phyloP scores from a whole-genome alignment of 2,329 filamentous ascomycete genomes.

The Cryphonectria japonica region DNA sequence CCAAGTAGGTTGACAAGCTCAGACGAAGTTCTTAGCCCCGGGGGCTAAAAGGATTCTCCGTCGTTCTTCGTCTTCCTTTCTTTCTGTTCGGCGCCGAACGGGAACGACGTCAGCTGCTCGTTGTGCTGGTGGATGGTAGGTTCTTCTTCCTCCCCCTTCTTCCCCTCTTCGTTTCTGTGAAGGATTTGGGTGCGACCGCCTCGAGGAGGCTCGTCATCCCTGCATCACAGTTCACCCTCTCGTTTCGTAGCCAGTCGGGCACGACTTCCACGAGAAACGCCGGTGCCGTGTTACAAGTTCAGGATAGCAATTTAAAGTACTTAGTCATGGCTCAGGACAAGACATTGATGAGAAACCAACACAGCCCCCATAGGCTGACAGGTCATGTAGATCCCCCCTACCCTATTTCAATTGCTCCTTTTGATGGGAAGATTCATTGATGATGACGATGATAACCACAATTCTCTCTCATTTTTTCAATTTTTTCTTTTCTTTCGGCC shows the following conservation, averaged over 20 bases:
- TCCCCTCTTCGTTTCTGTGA: background rate
- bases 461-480: background rate
- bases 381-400: background rate
- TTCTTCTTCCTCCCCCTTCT: no score
- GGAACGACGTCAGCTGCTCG: background rate
- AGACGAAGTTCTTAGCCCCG: background rate
- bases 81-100: background rate
- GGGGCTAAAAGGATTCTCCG: background rate
- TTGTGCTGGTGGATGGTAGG: background rate
- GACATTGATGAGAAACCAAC: background rate
- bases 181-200: background rate
- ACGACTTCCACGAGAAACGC: background rate
- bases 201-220: background rate
- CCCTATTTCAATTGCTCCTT: background rate
- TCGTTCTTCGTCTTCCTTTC: background rate
- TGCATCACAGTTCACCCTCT: background rate
- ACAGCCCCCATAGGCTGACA: background rate
- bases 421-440: background rate
- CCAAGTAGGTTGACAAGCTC: background rate
- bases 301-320: background rate
- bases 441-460: background rate
- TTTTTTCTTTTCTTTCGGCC: background rate
- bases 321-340: background rate
- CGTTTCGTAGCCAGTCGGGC: background rate
- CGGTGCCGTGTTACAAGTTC: background rate